Conservation (phyloP, 2,329 filamentous ascomycete genomes). For the Xylaria hypoxylon region DNA sequence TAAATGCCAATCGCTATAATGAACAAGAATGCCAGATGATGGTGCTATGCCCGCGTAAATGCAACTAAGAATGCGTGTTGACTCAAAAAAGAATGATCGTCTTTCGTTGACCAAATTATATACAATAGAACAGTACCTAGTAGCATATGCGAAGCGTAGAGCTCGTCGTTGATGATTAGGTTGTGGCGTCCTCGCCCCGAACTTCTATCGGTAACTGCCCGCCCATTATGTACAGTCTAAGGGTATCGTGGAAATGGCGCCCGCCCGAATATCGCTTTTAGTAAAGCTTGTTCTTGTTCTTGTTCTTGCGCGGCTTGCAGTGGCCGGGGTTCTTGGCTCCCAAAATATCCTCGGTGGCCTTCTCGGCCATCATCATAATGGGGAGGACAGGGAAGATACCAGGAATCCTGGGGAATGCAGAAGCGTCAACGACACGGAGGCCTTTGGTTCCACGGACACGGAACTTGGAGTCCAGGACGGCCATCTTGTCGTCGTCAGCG, state of each 20-base stretch:
- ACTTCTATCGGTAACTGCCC: constrained; percentile 21
- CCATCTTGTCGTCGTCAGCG: constrained; percentile 61
- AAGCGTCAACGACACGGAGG: constrained; percentile 67
- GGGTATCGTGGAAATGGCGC: constrained; percentile 22
- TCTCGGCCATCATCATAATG: constrained; percentile 47
- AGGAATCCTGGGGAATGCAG: constrained; percentile 63
- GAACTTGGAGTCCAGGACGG: constrained; percentile 64
- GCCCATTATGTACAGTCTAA: constrained; percentile 31
- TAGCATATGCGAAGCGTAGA: constrained; percentile 22
- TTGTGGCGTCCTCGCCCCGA: constrained; percentile 3
- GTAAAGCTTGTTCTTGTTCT: not conserved
- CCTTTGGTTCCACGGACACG: constrained; percentile 62
- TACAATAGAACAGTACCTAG: constrained; percentile 33
- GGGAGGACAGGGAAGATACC: constrained; percentile 48
- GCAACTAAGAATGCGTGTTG: constrained; percentile 3
- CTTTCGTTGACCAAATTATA: constrained; percentile 29
- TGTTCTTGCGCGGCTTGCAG: constrained; percentile 21
- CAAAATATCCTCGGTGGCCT: constrained; percentile 48
- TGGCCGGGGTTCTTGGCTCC: constrained; percentile 1
- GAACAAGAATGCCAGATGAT: not conserved
- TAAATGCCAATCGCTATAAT: constrained; percentile 18
- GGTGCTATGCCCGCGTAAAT: constrained; percentile 13
- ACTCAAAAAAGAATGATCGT: constrained; percentile 24
- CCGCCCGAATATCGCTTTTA: constrained; percentile 5
- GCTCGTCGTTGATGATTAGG: constrained; percentile 13